Base-by-base conservation (phyloP, 495 filamentous ascomycete species). In the Xeromyces bisporus region DNA sequence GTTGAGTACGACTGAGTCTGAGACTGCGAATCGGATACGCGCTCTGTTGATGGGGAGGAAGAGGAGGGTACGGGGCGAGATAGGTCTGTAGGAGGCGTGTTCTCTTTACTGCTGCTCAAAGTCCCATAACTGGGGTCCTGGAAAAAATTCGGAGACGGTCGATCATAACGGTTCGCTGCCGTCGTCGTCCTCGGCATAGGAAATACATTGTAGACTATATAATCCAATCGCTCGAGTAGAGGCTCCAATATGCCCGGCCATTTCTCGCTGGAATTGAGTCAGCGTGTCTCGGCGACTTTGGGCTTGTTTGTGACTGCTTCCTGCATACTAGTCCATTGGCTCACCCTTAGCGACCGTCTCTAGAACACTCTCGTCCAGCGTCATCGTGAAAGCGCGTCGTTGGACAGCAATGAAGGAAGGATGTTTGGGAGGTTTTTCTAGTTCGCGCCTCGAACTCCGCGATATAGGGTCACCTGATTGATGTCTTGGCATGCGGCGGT, bases 311-410 rank as follows among this genome's bases (percentile, higher is more conserved):
- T 35, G 29, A 18, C n/a, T 24, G 15, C 7, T 33, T 23, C 2
- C 28, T 33, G 28, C 62, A 52, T 67, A 85, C 81, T 68, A 62
- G 39, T 81, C 71, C 51, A 87, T 71, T 15, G 62, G 53, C 25
- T 73, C 73, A 51, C 77, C 76, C 39, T 66, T 58, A 40, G 77
- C 75, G 51, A 71, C 64, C 39, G 46, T 53, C 41, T 62, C 58
- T 27, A 89, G 59, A 39, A 77, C 55, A 46, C 69, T 68, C 44
- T 83, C 74, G 39, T 73, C 70, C n/a, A n/a, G n/a, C n/a, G n/a
- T n/a, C n/a, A n/a, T n/a, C n/a, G n/a, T n/a, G n/a, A n/a, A n/a
- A n/a, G n/a, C n/a, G n/a, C n/a, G n/a, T n/a, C n/a, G n/a, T n/a
- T n/a, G n/a, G n/a, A n/a, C n/a, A n/a, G n/a, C n/a, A n/a, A n/a